A percentile compares a stretch with the other conserved stretches of the same genome.
Evolutionary conservation across 2,329 filamentous ascomycete species (phyloP).

Genomic region (Calonectria naviculata): DNA sequence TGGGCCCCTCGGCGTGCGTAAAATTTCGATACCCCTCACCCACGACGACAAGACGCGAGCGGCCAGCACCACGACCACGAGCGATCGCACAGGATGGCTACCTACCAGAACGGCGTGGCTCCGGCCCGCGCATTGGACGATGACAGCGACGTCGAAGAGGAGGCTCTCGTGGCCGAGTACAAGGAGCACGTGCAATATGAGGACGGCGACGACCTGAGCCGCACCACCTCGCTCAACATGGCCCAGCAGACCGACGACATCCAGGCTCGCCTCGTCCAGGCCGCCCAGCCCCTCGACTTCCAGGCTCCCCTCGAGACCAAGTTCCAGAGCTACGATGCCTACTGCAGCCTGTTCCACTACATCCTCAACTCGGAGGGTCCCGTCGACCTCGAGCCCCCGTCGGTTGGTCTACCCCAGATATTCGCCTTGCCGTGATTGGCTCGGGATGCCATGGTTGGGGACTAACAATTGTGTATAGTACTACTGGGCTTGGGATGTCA

Average conservation of each 20-base stretch:
- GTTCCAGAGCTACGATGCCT: slow-evolving; percentile 98
- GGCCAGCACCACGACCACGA: slow-evolving; percentile 44
- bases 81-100: slow-evolving; percentile 62
- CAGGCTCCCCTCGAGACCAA: slow-evolving; percentile 96
- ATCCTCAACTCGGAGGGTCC: slow-evolving; percentile 99
- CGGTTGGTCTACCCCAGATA: slow-evolving; percentile 69
- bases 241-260: slow-evolving; percentile 88
- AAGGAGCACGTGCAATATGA: slow-evolving; percentile 96
- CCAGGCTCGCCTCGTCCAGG: slow-evolving; percentile 89
- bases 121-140: slow-evolving; percentile 73
- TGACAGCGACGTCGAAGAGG: slow-evolving; percentile 96
- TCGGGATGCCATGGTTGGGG: slow-evolving; percentile 8
- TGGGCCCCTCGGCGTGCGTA: slow-evolving; percentile 45
- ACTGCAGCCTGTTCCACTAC: slow-evolving; percentile 99
- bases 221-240: slow-evolving; percentile 75
- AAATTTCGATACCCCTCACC: slow-evolving; percentile 50
- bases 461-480: slow-evolving; percentile 68
- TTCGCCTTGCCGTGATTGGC: slow-evolving; percentile 18
- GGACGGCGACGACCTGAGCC: slow-evolving; percentile 84
- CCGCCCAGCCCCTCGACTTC: slow-evolving; percentile 95
- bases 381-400: slow-evolving; percentile 95
- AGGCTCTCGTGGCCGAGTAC: slow-evolving; percentile 95
- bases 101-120: slow-evolving; percentile 70
- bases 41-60: slow-evolving; percentile 40
- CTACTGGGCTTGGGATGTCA: slow-evolving; percentile 99